phyloP scores from a whole-genome alignment of 345 rosid species.

The Salix udensis region DNA sequence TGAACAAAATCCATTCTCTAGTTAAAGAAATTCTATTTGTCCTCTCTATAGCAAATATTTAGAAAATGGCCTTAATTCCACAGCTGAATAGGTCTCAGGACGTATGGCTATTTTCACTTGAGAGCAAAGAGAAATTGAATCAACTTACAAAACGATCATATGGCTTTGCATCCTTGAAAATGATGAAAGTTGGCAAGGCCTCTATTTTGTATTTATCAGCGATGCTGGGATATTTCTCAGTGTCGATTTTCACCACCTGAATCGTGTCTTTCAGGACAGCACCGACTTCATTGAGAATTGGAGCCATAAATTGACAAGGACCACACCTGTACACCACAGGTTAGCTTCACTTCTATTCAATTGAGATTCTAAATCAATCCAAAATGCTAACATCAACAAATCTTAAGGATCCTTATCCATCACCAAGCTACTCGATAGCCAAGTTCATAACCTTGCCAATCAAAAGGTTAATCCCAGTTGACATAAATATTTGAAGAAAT shows the following conservation, averaged over 20 bases:
- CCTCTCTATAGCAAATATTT: neutral
- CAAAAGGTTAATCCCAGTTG: neutral
- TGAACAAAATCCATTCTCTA: neutral
- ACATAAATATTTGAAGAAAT: no score
- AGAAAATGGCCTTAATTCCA: neutral
- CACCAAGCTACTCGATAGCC: neutral
- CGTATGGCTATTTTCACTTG: neutral
- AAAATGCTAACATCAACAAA: neutral
- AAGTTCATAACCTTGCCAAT: neutral
- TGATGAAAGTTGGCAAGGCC: conserved; percentile 84
- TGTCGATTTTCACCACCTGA: conserved; percentile 77
- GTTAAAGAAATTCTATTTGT: neutral
- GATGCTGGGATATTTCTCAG: conserved; percentile 81
- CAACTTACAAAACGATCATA: conserved; percentile 81
- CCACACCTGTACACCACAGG: conserved; percentile 68
- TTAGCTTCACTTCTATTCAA: neutral
- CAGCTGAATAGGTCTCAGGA: neutral
- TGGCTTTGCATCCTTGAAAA: conserved; percentile 79
- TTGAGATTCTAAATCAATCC: neutral
- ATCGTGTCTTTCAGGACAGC: conserved; percentile 57
- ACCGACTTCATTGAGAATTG: conserved; percentile 74
- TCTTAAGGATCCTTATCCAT: neutral
- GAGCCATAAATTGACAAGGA: conserved; percentile 89
- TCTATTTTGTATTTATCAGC: conserved; percentile 68
- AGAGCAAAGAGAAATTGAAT: neutral